Evolutionary conservation across 306 rosid species (phyloP).

Genomic region (Glycyrrhiza uralensis): DNA sequence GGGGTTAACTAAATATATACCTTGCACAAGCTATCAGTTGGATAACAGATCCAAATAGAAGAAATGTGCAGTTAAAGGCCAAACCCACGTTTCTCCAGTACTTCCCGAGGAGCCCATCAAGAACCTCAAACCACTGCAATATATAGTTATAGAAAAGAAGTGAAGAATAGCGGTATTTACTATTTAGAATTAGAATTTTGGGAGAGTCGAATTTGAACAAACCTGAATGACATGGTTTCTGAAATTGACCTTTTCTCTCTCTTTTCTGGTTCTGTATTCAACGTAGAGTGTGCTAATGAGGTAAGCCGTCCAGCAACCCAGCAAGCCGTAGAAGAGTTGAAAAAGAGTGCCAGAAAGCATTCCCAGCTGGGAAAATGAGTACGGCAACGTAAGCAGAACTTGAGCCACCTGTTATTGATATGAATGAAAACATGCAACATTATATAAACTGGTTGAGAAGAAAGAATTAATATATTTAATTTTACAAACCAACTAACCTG

Average conservation of each 20-base stretch:
- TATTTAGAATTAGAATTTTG: neutral
- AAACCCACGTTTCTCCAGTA: slow-evolving; percentile 96
- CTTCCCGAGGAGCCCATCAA: slow-evolving; percentile 88
- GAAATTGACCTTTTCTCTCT: slow-evolving; percentile 80
- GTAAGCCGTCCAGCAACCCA: slow-evolving; percentile 92
- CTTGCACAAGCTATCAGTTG: slow-evolving; percentile 41
- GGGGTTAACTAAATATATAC: too few species aligned
- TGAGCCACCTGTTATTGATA: slow-evolving; percentile 75
- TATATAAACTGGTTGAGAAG: too few species aligned
- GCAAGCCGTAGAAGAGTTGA: slow-evolving; percentile 68
- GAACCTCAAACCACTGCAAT: slow-evolving; percentile 87
- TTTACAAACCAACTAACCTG: too few species aligned
- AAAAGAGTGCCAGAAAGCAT: slow-evolving; percentile 72
- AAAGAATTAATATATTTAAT: neutral
- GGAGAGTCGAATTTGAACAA: slow-evolving; percentile 30
- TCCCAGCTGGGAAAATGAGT: slow-evolving; percentile 69
- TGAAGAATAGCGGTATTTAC: neutral
- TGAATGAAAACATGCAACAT: too few species aligned
- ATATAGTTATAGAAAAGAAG: too few species aligned
- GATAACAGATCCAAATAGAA: slow-evolving; percentile 95
- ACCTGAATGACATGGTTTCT: slow-evolving; percentile 91
- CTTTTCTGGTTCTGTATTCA: slow-evolving; percentile 83
- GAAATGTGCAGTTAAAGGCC: slow-evolving; percentile 95
- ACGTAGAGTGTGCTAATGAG: slow-evolving; percentile 71
- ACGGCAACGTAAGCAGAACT: slow-evolving; percentile 86